Evolutionary conservation across 2,329 filamentous ascomycete genomes (phyloP), one percentile per base, ranked within the genome.

Genomic region (Arthrinium phaeospermum): DNA sequence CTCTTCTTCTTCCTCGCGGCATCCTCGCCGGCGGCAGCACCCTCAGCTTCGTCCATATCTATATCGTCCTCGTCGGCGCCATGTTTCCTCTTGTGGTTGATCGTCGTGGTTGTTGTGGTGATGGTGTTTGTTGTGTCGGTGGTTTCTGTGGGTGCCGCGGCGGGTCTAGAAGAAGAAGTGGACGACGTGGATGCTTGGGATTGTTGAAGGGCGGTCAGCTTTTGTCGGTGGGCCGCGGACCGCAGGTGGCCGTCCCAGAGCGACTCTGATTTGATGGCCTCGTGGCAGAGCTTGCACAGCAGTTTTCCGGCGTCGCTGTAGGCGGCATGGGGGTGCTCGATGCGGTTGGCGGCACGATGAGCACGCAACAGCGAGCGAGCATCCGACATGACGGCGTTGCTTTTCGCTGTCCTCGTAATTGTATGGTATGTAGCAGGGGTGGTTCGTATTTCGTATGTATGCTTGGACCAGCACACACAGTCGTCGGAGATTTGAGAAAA

Each of bases 331-430:
- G 92, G 90, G 77, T 94, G 91, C 70, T 91, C 88, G 77, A 95
- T 91, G 75, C 92, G 90, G 72, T 94, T 91, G 74, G 92, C 89
- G 71, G 91, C 90, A 75, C 94, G 91, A 82, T 96, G 93, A 78
- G 91, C 92, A 77, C 93, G 93, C 72, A 97, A 88, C 68, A 97
- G 89, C 47, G 93, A 90, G 77, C 94, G 92, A 37, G 94, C 92
- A 82, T 97, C 94, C 76, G 93, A 87, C 93, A 96, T 96, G 57
- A 30, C 57, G 19, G 10, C 37, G 27, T 22, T 41, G 1, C 57
- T 41, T 64, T 12, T 34, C n/a, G 37, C 22, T 41, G 13, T 8
- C 13, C 4, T 13, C 37, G 22, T 41, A 14, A 3, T 14, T n/a
- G 12, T 49, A n/a, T 49, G 2, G 46, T 49, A 13, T 51, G 49